These are phyloP conservation scores for Phlebopus sp. DNA, from an alignment of 1,284 basidiomycete species.

Conservation along the genomic window DNA sequence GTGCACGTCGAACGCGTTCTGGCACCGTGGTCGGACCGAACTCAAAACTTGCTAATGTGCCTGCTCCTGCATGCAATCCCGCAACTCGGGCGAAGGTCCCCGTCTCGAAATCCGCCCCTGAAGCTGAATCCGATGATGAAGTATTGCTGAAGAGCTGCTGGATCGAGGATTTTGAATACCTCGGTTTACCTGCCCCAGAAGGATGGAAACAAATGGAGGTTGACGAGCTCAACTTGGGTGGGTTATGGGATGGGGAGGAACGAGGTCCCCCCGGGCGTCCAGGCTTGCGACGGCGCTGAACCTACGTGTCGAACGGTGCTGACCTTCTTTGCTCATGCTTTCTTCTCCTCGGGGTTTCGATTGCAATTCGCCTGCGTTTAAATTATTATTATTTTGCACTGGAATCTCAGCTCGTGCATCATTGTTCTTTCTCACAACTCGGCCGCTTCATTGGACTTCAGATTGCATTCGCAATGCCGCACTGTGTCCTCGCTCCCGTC, in stretches of 20 bases:
- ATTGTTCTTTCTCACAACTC: too few relatives aligned
- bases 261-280: slow-evolving; percentile 9
- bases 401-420: too few relatives aligned
- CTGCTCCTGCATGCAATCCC: neutral
- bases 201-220: slow-evolving; percentile 1
- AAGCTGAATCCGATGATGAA: slow-evolving; percentile 28
- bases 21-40: slow-evolving; percentile 30
- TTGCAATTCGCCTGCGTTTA: too few relatives aligned
- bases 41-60: slow-evolving; percentile 20
- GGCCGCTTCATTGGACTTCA: too few relatives aligned
- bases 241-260: slow-evolving; percentile 8
- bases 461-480: too few relatives aligned
- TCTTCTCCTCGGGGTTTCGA: too few relatives aligned
- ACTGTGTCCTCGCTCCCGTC: too few relatives aligned
- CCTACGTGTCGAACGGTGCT: neutral
- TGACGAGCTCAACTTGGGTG: slow-evolving; percentile 28
- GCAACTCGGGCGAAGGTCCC: neutral
- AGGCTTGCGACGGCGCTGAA: slow-evolving; percentile 14
- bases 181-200: slow-evolving; percentile 28
- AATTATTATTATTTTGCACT: too few relatives aligned
- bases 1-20: slow-evolving; percentile 30
- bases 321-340: neutral
- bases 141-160: slow-evolving; percentile 21
- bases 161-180: slow-evolving; percentile 44
- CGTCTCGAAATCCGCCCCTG: slow-evolving; percentile 4